These are phyloP conservation scores for Corynespora cassiicola DNA, from an alignment of 2,329 filamentous ascomycete genomes.

Conservation along the genomic window DNA sequence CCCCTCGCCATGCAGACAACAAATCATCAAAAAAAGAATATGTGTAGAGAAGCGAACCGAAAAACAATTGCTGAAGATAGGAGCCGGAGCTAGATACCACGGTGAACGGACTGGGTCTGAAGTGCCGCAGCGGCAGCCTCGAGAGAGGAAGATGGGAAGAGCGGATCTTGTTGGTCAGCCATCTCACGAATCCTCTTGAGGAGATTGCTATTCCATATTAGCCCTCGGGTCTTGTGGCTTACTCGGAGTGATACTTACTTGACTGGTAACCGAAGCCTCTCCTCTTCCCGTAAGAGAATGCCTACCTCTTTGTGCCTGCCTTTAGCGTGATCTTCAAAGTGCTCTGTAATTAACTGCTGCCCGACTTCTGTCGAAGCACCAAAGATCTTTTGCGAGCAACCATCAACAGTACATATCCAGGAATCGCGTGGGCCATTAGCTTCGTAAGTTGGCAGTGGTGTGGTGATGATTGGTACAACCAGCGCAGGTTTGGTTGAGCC, in stretches of 20 bases:
- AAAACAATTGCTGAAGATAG: too few species aligned
- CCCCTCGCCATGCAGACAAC: too few species aligned
- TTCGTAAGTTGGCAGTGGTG: slow-evolving; percentile 40
- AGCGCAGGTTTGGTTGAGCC: slow-evolving; percentile 18
- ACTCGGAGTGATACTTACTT: too few species aligned
- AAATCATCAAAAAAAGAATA: too few species aligned
- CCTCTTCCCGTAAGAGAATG: slow-evolving; percentile 62
- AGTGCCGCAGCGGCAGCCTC: too few species aligned
- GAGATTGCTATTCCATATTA: slow-evolving; percentile 42
- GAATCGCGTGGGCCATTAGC: slow-evolving; percentile 64
- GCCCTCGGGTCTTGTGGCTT: slow-evolving; percentile 3
- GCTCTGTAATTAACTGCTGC: slow-evolving; percentile 64
- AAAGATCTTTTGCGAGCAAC: slow-evolving; percentile 69
- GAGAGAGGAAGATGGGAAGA: slow-evolving; percentile 24
- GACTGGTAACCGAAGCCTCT: slow-evolving; percentile 47
- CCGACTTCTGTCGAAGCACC: slow-evolving; percentile 64
- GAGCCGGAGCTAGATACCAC: too few species aligned
- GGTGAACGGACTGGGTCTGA: too few species aligned
- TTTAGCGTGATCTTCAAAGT: slow-evolving; percentile 67
- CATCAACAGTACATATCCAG: slow-evolving; percentile 71
- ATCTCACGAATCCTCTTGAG: slow-evolving; percentile 55
- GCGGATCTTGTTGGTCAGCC: slow-evolving; percentile 37
- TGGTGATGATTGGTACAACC: slow-evolving; percentile 31
- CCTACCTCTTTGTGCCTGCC: slow-evolving; percentile 59
- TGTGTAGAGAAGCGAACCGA: too few species aligned